A percentile compares a stretch with the other conserved stretches of the same genome.
These are phyloP conservation scores for Monosporascus sp. DNA, from an alignment of 2,329 filamentous ascomycete species.

Conservation along the genomic window DNA sequence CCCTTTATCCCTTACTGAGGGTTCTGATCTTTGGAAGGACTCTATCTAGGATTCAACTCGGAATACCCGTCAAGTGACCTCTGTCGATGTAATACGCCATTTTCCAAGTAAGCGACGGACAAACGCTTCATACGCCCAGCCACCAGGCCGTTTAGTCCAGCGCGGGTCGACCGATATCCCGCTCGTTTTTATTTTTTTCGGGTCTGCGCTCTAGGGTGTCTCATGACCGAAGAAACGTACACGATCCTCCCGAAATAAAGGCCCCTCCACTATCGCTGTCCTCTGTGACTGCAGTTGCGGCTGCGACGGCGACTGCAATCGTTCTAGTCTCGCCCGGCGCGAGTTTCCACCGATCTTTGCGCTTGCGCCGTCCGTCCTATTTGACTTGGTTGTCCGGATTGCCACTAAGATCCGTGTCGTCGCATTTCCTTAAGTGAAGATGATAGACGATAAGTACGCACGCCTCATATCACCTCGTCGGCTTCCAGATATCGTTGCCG, in stretches of 20 bases:
- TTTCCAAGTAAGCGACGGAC: too few species aligned
- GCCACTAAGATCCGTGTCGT: conserved; percentile 8
- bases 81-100: too few species aligned
- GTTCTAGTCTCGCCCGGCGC: conserved; percentile 22
- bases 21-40: too few species aligned
- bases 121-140: too few species aligned
- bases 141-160: too few species aligned
- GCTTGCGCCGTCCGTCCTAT: background rate
- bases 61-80: too few species aligned
- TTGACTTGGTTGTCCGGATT: conserved; percentile 1
- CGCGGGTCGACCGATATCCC: background rate
- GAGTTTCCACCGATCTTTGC: conserved; percentile 10
- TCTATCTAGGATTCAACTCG: too few species aligned
- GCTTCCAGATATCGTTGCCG: conserved; percentile 1
- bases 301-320: conserved; percentile 1
- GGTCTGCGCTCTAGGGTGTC: background rate
- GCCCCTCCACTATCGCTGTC: background rate
- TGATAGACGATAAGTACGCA: conserved; percentile 42
- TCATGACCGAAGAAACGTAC: background rate
- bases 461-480: conserved; percentile 4
- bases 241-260: background rate
- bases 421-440: conserved; percentile 27
- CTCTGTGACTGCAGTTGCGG: background rate
- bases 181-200: background rate
- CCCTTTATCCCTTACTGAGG: too few species aligned